Conservation (phyloP, 257 asterid species). For the Vinca minor region DNA sequence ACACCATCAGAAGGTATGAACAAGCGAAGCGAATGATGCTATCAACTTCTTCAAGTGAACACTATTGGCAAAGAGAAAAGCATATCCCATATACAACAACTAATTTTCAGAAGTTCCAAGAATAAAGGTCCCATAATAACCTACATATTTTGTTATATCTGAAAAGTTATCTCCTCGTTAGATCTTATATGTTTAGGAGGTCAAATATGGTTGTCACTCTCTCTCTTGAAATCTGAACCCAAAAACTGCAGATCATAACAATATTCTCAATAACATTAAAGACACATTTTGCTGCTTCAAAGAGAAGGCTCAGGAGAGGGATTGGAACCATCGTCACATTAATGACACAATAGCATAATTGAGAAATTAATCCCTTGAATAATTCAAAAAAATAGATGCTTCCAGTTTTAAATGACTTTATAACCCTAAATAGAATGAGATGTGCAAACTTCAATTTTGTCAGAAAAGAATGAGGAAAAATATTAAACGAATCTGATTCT, state of each 20-base stretch:
- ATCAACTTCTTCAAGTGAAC: not conserved
- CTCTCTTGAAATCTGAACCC: not conserved
- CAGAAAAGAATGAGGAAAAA: not conserved
- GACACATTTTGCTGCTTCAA: not conserved
- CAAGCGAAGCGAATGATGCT: slow-evolving; percentile 1
- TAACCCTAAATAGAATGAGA: not conserved
- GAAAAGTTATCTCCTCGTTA: not conserved
- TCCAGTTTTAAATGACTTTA: not conserved
- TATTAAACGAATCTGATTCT: not conserved
- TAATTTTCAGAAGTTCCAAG: not conserved
- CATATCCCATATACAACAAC: not conserved
- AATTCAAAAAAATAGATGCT: not conserved
- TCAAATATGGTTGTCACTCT: not conserved
- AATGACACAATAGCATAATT: not conserved
- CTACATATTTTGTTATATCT: not conserved
- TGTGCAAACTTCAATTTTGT: not conserved
- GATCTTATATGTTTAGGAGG: not conserved
- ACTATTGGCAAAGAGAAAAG: not conserved
- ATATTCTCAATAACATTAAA: not conserved
- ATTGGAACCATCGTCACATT: not conserved
- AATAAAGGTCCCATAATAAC: not conserved
- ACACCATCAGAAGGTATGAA: not conserved
- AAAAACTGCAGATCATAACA: not conserved
- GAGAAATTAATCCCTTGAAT: not conserved
- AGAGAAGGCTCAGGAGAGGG: not conserved